Percentiles rank a stretch among this genome's conserved stretches.
These are phyloP conservation scores for Triangularia setosa DNA, from an alignment of 2,329 filamentous ascomycete genomes.

Conservation along the genomic window DNA sequence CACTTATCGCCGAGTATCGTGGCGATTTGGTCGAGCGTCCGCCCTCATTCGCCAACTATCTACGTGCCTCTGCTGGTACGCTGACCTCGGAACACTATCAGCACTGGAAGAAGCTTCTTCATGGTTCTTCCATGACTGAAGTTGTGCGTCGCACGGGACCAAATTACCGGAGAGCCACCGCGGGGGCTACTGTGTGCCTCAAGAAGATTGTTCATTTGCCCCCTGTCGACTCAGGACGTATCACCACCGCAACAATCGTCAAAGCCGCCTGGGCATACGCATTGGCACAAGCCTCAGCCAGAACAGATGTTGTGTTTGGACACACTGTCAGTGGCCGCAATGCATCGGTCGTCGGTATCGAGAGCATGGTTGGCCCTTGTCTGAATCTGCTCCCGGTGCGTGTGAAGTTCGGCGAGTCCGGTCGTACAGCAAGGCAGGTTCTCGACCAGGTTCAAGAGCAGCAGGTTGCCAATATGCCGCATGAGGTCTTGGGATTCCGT, in stretches of 20 bases:
- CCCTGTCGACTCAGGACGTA: constrained; percentile 21
- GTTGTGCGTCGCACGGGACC: constrained; percentile 18
- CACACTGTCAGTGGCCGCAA: constrained; percentile 40
- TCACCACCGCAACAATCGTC: constrained; percentile 40
- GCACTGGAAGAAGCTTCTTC: constrained; percentile 44
- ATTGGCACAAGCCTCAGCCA: constrained; percentile 35
- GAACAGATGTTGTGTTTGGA: constrained; percentile 39
- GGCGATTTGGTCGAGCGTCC: constrained; percentile 26
- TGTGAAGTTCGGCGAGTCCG: constrained; percentile 28
- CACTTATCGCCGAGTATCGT: constrained; percentile 39
- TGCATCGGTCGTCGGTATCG: constrained; percentile 33
- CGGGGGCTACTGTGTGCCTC: constrained; percentile 22
- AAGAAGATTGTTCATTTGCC: constrained; percentile 20
- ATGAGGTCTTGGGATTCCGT: constrained; percentile 26
- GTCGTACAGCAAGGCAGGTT: constrained; percentile 34
- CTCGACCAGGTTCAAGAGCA: constrained; percentile 39
- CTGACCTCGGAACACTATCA: constrained; percentile 31
- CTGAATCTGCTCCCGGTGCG: constrained; percentile 41
- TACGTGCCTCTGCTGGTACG: constrained; percentile 22
- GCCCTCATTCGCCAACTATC: constrained; percentile 32
- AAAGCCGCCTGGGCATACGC: constrained; percentile 44
- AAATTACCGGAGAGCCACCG: constrained; percentile 7
- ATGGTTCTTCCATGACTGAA: constrained; percentile 31
- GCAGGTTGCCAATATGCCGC: constrained; percentile 31
- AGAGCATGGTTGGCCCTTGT: constrained; percentile 38